Evolutionary conservation across 2,329 filamentous ascomycete genomes (phyloP).

Genomic region (Didymellaceae sp.): DNA sequence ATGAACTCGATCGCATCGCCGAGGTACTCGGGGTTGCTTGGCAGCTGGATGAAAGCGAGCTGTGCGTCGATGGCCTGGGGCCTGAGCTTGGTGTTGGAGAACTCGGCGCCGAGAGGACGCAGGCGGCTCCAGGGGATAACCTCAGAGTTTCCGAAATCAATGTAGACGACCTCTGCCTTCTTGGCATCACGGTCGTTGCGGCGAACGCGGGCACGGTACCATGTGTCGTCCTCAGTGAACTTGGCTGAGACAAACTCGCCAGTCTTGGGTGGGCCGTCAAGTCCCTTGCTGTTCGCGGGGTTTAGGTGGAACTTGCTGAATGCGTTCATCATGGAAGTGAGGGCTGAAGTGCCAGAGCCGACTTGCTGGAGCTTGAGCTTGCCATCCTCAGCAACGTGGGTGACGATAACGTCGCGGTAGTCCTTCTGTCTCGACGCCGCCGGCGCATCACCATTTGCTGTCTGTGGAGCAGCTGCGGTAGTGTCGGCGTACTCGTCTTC

Average conservation of each 20-base stretch:
- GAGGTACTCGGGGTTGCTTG: constrained; percentile 77
- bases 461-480: constrained; percentile 54
- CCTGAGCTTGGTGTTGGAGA: constrained; percentile 76
- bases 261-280: constrained; percentile 81
- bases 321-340: constrained; percentile 86
- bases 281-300: constrained; percentile 75
- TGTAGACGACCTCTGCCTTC: constrained; percentile 88
- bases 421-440: constrained; percentile 75
- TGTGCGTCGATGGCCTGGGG: constrained; percentile 86
- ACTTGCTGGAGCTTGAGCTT: constrained; percentile 91
- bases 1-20: constrained; percentile 79
- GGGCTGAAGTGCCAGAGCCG: constrained; percentile 80
- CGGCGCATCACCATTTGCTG: constrained; percentile 59
- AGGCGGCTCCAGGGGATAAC: constrained; percentile 83
- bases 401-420: constrained; percentile 93
- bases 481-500: constrained; percentile 72
- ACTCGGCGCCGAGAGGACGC: constrained; percentile 82
- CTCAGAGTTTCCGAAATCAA: constrained; percentile 97
- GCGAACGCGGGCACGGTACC: constrained; percentile 91
- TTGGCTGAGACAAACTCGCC: constrained; percentile 91
- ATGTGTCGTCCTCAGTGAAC: constrained; percentile 87
- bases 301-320: constrained; percentile 92
- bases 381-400: constrained; percentile 82
- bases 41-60: constrained; percentile 88
- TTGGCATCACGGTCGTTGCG: constrained; percentile 89